Base-by-base conservation (phyloP, 768 basidiomycete genomes). In the Rhizopogon vulgaris region DNA sequence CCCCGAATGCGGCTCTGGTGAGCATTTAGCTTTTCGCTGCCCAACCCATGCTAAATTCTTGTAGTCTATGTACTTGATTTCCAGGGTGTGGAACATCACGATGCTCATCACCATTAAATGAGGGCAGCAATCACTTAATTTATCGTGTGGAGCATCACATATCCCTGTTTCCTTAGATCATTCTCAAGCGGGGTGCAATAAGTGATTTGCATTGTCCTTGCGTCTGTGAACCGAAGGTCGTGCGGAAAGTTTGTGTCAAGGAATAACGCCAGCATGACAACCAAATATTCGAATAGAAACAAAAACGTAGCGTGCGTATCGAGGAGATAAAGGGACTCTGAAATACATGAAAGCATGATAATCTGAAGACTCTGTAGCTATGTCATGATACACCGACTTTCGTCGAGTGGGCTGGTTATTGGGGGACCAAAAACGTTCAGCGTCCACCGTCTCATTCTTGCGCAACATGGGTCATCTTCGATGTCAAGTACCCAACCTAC, bases 1-100 rank as follows among this genome's bases (percentile, higher is more conserved):
- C 83, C 76, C 81, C 11, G 94, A 97, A 72, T 97, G 94, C 59
- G 94, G 94, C 60, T 93, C 87, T 51, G 90, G 93, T 94, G 63
- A 47, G 84, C 72, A 27, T 43, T 46, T 27, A 12, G 41, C 28
- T 7, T n/a, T 53, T 38, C 41, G 1, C n/a, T 46, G 18, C 40
- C 7, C 22, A 25, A 25, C 4, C 15, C 25, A 22, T 42, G 12
- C 53, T 56, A 41, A 68, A 14, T 9, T 41, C 22, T 50, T 38
- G 11, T 59, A 93, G 90, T 83, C 37, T 90, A 91, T 63, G 71
- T 75, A 34, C 78, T 92, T 52, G 85, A 92, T 63, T 84, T 77
- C 72, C 83, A 85, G 52, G 85, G 85, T 39, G 71, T 71, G 42
- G 77, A 79, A 52, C 72, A 78, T 52, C 72, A 69, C 53, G 73